Percentiles rank a stretch among this genome's conserved stretches.
Conservation (phyloP, 345 rosid species). For the Angophora floribunda region DNA sequence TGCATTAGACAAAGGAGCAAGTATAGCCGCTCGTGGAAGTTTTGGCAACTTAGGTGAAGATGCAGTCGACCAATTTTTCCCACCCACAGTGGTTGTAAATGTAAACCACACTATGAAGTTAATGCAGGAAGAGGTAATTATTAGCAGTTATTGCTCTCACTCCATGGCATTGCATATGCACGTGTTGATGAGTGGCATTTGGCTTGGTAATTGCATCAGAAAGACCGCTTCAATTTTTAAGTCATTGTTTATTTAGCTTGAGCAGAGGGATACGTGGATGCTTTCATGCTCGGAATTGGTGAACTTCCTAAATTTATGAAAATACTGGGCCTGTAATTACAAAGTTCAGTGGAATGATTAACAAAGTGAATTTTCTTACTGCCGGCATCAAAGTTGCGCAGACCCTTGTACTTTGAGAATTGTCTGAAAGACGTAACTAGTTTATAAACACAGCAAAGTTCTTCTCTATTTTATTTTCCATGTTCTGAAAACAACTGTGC, state of each 20-base stretch:
- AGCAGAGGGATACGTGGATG: not conserved
- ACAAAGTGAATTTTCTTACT: not conserved
- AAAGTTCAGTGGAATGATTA: not conserved
- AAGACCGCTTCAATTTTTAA: not conserved
- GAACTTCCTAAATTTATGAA: not conserved
- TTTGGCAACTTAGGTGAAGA: conserved; percentile 86
- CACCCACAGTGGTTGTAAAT: conserved; percentile 79
- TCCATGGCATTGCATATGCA: not conserved
- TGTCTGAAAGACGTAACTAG: not conserved
- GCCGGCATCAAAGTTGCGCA: not conserved
- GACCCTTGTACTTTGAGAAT: not conserved
- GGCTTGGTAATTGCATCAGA: not conserved
- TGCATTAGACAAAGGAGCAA: conserved; percentile 90
- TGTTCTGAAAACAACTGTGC: not conserved
- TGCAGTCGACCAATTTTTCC: conserved; percentile 94
- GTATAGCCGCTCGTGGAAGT: conserved; percentile 84
- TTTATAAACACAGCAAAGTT: not conserved
- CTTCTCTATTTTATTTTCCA: not conserved
- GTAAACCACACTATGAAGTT: conserved; percentile 83
- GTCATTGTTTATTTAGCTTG: not conserved
- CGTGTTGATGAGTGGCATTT: not conserved
- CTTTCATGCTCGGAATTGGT: not conserved
- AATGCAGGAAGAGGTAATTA: conserved; percentile 93
- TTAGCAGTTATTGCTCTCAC: not conserved
- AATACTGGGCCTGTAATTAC: not conserved